A percentile compares a stretch with the other conserved stretches of the same genome.
Evolutionary conservation across 768 basidiomycete species (phyloP).

Genomic region (Panaeolus cyanescens): DNA sequence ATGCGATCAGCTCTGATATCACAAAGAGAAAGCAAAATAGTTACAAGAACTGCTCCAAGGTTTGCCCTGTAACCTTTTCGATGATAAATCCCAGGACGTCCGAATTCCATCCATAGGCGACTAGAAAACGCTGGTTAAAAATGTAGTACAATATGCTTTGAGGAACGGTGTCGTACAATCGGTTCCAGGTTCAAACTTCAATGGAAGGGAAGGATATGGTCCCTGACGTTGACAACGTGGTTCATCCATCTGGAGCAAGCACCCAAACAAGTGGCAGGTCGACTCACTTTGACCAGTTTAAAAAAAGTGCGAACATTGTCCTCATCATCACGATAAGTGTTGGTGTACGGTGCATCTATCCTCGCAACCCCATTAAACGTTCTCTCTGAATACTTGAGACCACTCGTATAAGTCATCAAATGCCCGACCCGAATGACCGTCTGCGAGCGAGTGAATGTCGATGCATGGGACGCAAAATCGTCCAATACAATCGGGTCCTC

Average conservation of each 20-base stretch:
- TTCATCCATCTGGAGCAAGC: neutral
- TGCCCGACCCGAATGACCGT: slow-evolving; percentile 18
- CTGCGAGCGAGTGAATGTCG: slow-evolving; percentile 11
- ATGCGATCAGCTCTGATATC: neutral
- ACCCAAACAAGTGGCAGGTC: neutral
- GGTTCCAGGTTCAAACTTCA: slow-evolving; percentile 30
- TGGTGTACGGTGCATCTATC: neutral
- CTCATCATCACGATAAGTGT: slow-evolving; percentile 12
- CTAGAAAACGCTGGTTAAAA: slow-evolving; percentile 10
- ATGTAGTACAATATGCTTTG: neutral
- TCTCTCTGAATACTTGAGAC: slow-evolving; percentile 14
- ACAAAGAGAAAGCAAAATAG: neutral
- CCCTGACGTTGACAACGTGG: slow-evolving; percentile 14
- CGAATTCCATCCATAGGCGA: slow-evolving; percentile 22
- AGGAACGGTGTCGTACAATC: slow-evolving; percentile 19
- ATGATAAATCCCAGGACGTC: slow-evolving; percentile 30
- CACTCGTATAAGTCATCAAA: slow-evolving; percentile 26
- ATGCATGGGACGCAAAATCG: slow-evolving; percentile 9
- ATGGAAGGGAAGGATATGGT: slow-evolving; percentile 18
- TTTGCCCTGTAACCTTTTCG: slow-evolving; percentile 24
- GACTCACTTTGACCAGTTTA: slow-evolving; percentile 14
- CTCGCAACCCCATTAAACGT: neutral
- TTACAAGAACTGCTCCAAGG: slow-evolving; percentile 31
- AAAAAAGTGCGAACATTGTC: slow-evolving; percentile 18
- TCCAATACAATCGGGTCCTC: slow-evolving; percentile 24